Conservation (phyloP, 2,329 filamentous ascomycete genomes). For the Trichocomaceae sp. region DNA sequence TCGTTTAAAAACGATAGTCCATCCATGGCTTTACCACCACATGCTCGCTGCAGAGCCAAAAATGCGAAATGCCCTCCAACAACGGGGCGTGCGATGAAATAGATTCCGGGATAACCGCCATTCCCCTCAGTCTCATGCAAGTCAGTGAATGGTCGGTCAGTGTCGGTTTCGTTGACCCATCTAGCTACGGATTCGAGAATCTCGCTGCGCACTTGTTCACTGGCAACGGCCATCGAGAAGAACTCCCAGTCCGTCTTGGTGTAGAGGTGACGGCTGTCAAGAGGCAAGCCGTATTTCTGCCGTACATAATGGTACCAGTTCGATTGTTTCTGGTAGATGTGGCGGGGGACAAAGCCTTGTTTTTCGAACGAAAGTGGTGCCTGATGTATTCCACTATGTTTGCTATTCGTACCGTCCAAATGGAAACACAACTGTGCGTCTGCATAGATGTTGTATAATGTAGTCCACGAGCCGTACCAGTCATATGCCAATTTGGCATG, state of each 20-base stretch:
- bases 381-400: slow-evolving; percentile 14
- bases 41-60: slow-evolving; percentile 72
- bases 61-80: slow-evolving; percentile 83
- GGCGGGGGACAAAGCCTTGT: slow-evolving; percentile 61
- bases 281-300: slow-evolving; percentile 73
- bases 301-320: slow-evolving; percentile 73
- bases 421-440: slow-evolving; percentile 79
- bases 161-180: slow-evolving; percentile 79
- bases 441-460: slow-evolving; percentile 77
- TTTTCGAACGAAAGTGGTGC: slow-evolving; percentile 27
- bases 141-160: slow-evolving; percentile 71
- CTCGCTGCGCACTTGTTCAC: slow-evolving; percentile 58
- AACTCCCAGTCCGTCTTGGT: slow-evolving; percentile 91
- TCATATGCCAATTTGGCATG: slow-evolving; percentile 77
- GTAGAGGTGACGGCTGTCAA: slow-evolving; percentile 76
- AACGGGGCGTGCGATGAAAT: slow-evolving; percentile 76
- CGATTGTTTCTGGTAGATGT: slow-evolving; percentile 71
- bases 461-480: slow-evolving; percentile 74
- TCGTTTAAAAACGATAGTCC: slow-evolving; percentile 48
- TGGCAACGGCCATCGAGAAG: slow-evolving; percentile 74
- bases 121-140: slow-evolving; percentile 72
- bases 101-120: slow-evolving; percentile 66
- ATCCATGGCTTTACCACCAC: slow-evolving; percentile 60
- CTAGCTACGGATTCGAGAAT: slow-evolving; percentile 67
- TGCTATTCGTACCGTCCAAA: slow-evolving; percentile 25